phyloP scores from a whole-genome alignment of 2,329 filamentous ascomycete genomes.

The Metarhizium album region DNA sequence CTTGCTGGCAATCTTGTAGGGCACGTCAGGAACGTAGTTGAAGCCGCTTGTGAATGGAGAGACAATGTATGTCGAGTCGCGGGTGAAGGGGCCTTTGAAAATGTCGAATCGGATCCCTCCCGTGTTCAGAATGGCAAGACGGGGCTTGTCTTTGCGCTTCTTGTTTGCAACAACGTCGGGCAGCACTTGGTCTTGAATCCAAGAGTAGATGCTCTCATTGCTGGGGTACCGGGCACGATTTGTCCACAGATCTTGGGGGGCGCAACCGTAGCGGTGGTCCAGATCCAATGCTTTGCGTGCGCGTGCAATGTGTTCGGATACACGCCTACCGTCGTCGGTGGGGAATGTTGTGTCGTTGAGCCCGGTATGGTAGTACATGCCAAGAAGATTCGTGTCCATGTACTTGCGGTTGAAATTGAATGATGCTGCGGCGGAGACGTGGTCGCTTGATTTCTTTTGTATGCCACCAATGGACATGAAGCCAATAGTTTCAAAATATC shows the following conservation, averaged over 20 bases:
- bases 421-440: slow-evolving; percentile 20
- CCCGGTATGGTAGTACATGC: slow-evolving; percentile 69
- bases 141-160: slow-evolving; percentile 47
- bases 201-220: slow-evolving; percentile 67
- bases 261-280: slow-evolving; percentile 70
- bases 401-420: slow-evolving; percentile 67
- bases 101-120: slow-evolving; percentile 92
- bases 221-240: slow-evolving; percentile 64
- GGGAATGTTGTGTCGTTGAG: slow-evolving; percentile 63
- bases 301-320: slow-evolving; percentile 56
- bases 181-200: slow-evolving; percentile 66
- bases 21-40: slow-evolving; percentile 67
- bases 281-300: slow-evolving; percentile 62
- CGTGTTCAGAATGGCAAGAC: slow-evolving; percentile 73
- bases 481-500: slow-evolving; percentile 91
- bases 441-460: slow-evolving; percentile 19
- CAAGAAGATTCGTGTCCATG: slow-evolving; percentile 88
- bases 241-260: slow-evolving; percentile 73
- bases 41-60: slow-evolving; percentile 81
- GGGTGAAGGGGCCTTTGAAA: slow-evolving; percentile 83
- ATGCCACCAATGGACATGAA: slow-evolving; percentile 77
- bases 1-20: slow-evolving; percentile 61
- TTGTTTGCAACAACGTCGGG: slow-evolving; percentile 52
- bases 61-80: slow-evolving; percentile 74
- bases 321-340: slow-evolving; percentile 62